These are phyloP conservation scores for Pythium dissimile DNA, from an alignment of 352 stramenopile species.

Conservation along the genomic window DNA sequence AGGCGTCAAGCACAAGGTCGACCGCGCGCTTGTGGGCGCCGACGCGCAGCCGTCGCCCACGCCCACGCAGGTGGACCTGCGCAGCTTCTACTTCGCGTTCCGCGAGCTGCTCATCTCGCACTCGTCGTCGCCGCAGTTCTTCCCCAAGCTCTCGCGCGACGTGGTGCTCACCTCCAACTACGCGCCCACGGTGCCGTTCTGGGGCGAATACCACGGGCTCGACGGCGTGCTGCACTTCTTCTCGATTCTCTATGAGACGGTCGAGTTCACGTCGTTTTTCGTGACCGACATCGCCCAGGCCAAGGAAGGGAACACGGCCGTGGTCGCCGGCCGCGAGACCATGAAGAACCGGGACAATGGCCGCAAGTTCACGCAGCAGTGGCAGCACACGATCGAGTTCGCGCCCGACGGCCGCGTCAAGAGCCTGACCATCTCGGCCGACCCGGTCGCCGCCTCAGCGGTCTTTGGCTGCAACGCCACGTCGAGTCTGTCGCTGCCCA, in stretches of 20 bases:
- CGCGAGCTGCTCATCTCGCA: conserved; percentile 86
- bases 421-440: conserved; percentile 80
- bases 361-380: conserved; percentile 88
- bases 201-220: conserved; percentile 85
- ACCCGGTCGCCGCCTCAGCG: conserved; percentile 80
- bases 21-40: conserved; percentile 19
- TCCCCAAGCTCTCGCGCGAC: conserved; percentile 81
- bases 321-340: conserved; percentile 80
- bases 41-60: conserved; percentile 36
- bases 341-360: conserved; percentile 89
- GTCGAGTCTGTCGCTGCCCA: conserved; percentile 79
- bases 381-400: conserved; percentile 89
- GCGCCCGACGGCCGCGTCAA: conserved; percentile 82
- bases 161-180: conserved; percentile 88
- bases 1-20: conserved; percentile 35
- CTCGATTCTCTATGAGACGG: conserved; percentile 86
- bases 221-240: conserved; percentile 88
- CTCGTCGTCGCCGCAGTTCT: conserved; percentile 85
- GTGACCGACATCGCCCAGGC: conserved; percentile 86
- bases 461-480: conserved; percentile 88
- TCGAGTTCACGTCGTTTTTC: conserved; percentile 88
- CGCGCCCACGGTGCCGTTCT: conserved; percentile 84
- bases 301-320: conserved; percentile 76
- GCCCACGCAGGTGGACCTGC: conserved; percentile 78
- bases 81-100: conserved; percentile 87